phyloP scores from a whole-genome alignment of 2,329 filamentous ascomycete species.

The Corynespora cassiicola region DNA sequence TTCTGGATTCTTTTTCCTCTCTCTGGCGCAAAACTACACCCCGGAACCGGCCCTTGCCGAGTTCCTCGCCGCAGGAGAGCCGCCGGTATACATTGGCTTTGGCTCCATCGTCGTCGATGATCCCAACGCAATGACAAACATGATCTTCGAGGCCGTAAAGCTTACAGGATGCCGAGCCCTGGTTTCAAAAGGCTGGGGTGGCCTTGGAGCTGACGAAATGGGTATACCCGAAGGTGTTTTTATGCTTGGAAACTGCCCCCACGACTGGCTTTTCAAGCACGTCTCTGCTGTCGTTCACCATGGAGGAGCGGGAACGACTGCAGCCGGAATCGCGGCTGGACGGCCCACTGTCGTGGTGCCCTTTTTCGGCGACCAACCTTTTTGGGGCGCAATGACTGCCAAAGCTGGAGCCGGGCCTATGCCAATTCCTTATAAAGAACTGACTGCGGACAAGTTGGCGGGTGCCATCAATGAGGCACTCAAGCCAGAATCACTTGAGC shows the following conservation, averaged over 20 bases:
- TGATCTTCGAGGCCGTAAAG: conserved; percentile 51
- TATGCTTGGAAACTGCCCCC: conserved; percentile 84
- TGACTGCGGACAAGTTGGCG: conserved; percentile 47
- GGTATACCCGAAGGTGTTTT: conserved; percentile 76
- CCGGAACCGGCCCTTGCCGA: conserved; percentile 47
- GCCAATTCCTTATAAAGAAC: conserved; percentile 47
- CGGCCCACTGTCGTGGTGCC: conserved; percentile 83
- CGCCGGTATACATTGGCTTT: conserved; percentile 51
- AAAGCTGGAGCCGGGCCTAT: conserved; percentile 48
- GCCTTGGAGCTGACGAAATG: conserved; percentile 71
- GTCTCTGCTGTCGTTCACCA: conserved; percentile 87
- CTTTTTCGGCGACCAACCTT: conserved; percentile 65
- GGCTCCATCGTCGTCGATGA: conserved; percentile 51
- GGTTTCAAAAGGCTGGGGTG: conserved; percentile 89
- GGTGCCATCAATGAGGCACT: conserved; percentile 46
- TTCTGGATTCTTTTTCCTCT: conserved; percentile 50
- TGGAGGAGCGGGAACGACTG: conserved; percentile 86
- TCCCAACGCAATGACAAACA: conserved; percentile 48
- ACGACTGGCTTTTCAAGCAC: conserved; percentile 86
- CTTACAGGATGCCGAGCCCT: conserved; percentile 75
- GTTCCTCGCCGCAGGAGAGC: conserved; percentile 47
- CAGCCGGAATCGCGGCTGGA: conserved; percentile 81
- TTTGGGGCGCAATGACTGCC: conserved; percentile 51
- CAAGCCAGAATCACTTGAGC: conserved; percentile 42
- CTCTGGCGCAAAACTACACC: conserved; percentile 46